Base-by-base conservation (phyloP, 176 grass and related monocot species). In the Eleusine indica region DNA sequence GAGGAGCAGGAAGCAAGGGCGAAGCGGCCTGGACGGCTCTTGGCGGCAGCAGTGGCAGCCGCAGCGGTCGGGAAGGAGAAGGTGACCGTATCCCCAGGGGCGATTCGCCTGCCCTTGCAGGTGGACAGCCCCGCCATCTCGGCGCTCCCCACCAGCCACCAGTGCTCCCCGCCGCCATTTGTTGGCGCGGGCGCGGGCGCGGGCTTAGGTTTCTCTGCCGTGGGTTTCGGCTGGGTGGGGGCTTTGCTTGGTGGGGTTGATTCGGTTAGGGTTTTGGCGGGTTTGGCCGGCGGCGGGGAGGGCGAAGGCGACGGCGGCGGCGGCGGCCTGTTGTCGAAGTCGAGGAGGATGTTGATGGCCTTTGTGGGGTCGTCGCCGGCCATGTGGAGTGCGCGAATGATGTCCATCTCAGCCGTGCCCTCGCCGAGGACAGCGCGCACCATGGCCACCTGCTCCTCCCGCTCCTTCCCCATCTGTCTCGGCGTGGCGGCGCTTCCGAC, bases 271-370 rank as follows among this genome's bases (percentile, higher is more conserved):
- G 73, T 2, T 86, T 82, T 80, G 16, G 44, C 66, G 18, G 70
- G 75, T 39, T 83, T 65, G 5, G 48, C 57, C 46, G 78, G 30
- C 30, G 78, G 18, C 4, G 86, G 71, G 8, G 78, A 54, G 0
- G 87, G 49, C 19, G 82, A 64, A 0, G 80, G 80, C 4, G 72
- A 6, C 1, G 77, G 57, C 13, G 71, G 41, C 43, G 79, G 57
- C 13, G 71, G 41, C 43, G 79, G 61, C 60, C 25, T 63, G 18
- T 74, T 63, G 66, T 82, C 39, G 76, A 80, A 90, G 77, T 98
- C 93, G 76, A 95, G 90, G 87, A 98, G 85, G 76, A 98, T 93
- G 85, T 98, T 98, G 83, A 98, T 98, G 83, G 96, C 93, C 61
- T 91, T 90, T 65, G 93, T 84, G 58, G 87, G 88, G 76, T 98